Conservation (phyloP, 108 stramenopile species). For the Skeletonema tropicum region DNA sequence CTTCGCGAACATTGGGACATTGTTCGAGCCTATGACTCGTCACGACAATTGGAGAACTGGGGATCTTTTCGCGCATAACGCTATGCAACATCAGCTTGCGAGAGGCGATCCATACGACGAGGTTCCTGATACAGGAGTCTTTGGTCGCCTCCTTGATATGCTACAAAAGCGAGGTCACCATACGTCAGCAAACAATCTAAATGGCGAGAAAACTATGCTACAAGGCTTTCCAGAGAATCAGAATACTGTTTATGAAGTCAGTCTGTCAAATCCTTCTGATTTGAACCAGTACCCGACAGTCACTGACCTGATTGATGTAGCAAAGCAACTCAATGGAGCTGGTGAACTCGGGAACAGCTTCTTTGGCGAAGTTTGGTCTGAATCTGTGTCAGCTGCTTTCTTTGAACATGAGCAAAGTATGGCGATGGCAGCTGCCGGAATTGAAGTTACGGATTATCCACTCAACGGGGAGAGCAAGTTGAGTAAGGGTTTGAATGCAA, state of each 20-base stretch:
- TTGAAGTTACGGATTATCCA: conserved; percentile 9
- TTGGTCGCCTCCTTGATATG: conserved; percentile 40
- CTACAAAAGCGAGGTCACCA: conserved; percentile 23
- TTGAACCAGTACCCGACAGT: conserved; percentile 25
- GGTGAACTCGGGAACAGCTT: conserved; percentile 25
- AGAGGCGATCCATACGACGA: conserved; percentile 33
- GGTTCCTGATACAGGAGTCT: conserved; percentile 32
- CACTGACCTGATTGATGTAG: conserved; percentile 23
- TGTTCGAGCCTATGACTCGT: conserved; percentile 24
- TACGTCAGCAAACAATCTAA: conserved; percentile 26
- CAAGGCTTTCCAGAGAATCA: conserved; percentile 13
- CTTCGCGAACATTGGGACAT: conserved; percentile 43
- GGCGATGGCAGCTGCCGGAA: conserved; percentile 27
- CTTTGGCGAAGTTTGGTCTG: conserved; percentile 23
- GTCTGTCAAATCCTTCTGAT: neutral
- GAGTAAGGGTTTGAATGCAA: neutral
- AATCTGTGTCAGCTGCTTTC: conserved; percentile 19
- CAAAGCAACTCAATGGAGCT: conserved; percentile 30
- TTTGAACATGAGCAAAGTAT: conserved; percentile 20
- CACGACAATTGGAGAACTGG: conserved; percentile 14
- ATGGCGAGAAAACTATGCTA: conserved; percentile 27
- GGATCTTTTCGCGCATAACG: conserved; percentile 44
- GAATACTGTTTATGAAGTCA: conserved; percentile 3
- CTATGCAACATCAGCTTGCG: conserved; percentile 30
- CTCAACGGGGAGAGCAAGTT: neutral